A percentile compares a stretch with the other conserved stretches of the same genome.
Evolutionary conservation across 2,329 filamentous ascomycete species (phyloP).

Genomic region (Aspergillus transmontanensis): DNA sequence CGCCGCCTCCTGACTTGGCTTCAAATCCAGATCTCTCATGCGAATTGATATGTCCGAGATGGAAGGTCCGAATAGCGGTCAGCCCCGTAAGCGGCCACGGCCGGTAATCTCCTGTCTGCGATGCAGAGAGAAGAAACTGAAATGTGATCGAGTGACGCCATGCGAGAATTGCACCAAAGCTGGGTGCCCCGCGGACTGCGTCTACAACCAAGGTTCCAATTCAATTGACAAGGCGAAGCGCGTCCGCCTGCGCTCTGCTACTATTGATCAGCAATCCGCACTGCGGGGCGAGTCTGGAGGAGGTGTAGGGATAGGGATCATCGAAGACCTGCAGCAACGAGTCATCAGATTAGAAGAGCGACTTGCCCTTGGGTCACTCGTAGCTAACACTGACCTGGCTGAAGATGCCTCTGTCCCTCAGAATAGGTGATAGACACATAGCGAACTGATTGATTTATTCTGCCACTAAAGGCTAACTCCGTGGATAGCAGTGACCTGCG

Average conservation of each 20-base stretch:
- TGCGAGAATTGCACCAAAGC: slow-evolving; percentile 28
- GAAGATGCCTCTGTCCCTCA: slow-evolving; percentile 1
- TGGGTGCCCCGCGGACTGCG: slow-evolving; percentile 17
- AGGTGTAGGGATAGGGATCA: slow-evolving; percentile 14
- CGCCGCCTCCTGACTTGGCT: neutral
- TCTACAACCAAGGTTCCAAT: slow-evolving; percentile 18
- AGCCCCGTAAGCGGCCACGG: slow-evolving; percentile 23
- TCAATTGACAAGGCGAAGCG: slow-evolving; percentile 13
- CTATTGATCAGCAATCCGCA: neutral
- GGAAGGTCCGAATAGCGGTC: neutral
- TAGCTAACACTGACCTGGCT: neutral
- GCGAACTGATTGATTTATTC: neutral
- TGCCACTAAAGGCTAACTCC: neutral
- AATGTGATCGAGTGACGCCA: slow-evolving; percentile 25
- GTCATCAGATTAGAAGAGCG: slow-evolving; percentile 22
- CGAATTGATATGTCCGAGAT: neutral
- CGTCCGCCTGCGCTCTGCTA: neutral
- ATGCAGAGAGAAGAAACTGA: slow-evolving; percentile 30
- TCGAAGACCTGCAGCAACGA: slow-evolving; percentile 27
- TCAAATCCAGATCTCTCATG: neutral
- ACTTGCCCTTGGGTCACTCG: slow-evolving; percentile 9
- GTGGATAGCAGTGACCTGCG: neutral
- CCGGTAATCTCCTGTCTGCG: slow-evolving; percentile 28
- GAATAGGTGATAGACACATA: slow-evolving; percentile 5
- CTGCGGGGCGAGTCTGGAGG: neutral